Evolutionary conservation across 2,329 filamentous ascomycete genomes (phyloP).

Genomic region (Pseudogymnoascus sp.): DNA sequence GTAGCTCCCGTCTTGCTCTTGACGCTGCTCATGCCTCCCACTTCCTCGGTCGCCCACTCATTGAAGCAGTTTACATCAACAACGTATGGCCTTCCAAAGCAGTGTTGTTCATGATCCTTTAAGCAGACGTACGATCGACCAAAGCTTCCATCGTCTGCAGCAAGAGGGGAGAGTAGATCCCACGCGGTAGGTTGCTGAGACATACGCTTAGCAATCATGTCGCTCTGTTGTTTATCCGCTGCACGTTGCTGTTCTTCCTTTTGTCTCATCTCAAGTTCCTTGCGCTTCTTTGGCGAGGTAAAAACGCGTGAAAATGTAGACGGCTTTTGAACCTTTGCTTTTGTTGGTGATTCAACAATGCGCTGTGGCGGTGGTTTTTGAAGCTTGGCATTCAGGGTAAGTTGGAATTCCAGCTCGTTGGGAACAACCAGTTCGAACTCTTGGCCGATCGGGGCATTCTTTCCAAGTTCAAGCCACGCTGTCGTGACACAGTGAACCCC

Average conservation of each 20-base stretch:
- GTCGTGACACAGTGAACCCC: conserved; percentile 97
- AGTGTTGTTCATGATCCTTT: conserved; percentile 81
- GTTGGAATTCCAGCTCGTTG: conserved; percentile 96
- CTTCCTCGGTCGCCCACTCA: conserved; percentile 92
- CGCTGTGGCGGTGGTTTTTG: conserved; percentile 64
- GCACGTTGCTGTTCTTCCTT: conserved; percentile 74
- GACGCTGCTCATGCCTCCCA: conserved; percentile 70
- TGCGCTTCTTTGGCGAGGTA: conserved; percentile 91
- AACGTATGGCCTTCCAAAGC: conserved; percentile 79
- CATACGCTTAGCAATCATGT: conserved; percentile 55
- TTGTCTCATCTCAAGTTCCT: conserved; percentile 80
- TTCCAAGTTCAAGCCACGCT: conserved; percentile 85
- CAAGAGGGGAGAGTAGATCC: conserved; percentile 78
- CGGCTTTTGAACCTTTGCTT: conserved; percentile 54
- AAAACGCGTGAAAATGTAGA: conserved; percentile 89
- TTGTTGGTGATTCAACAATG: conserved; percentile 51
- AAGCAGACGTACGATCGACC: conserved; percentile 88
- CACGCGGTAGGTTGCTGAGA: conserved; percentile 65
- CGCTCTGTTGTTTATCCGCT: conserved; percentile 52
- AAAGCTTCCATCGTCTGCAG: conserved; percentile 88
- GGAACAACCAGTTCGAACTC: conserved; percentile 97
- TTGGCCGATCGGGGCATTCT: conserved; percentile 89
- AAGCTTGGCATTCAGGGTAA: conserved; percentile 92
- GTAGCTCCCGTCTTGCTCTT: conserved; percentile 82
- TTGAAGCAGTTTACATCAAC: conserved; percentile 95